Evolutionary conservation across 2,329 filamentous ascomycete genomes (phyloP), one percentile per base, ranked within the genome.

Genomic region (Colletotrichum tropicale): DNA sequence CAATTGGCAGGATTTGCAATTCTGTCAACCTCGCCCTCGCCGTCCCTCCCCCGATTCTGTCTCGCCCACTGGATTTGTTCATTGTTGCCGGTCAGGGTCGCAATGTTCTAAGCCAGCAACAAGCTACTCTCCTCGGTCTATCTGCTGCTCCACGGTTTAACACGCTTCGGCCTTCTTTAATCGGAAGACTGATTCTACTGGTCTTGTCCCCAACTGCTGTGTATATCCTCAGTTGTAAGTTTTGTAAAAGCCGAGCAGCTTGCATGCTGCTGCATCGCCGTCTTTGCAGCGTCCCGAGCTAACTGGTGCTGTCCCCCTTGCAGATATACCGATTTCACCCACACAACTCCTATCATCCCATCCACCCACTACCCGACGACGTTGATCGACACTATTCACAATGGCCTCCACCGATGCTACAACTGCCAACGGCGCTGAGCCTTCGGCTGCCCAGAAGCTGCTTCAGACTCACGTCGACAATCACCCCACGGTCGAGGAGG

Each of bases 401-500:
- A 89, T 89, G 88, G 83, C 88, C 78, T 84, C 87, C 68, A 79
- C 77, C 76, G 82, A 83, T 78, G 76, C 83, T 78, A 84, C 86
- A 70, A 74, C 80, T 73, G 83, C 81, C 78, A 80, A 80, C 78
- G 81, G 81, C 77, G 79, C 79, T 62, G 87, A 89, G 83, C 85
- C 88, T 75, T 91, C 90, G 75, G 88, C 88, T 74, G 90, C 90
- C 58, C 91, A 93, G 85, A 90, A 89, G 86, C 90, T 94, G 77
- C 88, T 92, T 81, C 88, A 93, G 82, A 90, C 92, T 84, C 93
- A 94, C 80, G 85, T 83, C 77, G 85, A 89, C 79, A 89, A 89
- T 77, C 89, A 92, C 81, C 90, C 91, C 78, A 96, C 93, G 28
- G 90, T 98, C 78, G 96, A 98, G 85, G 95, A 98, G 65, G 92